Percentiles rank a stretch among this genome's conserved stretches.
These are phyloP conservation scores for Amphichorda felina DNA, from an alignment of 2,329 filamentous ascomycete genomes.

Conservation along the genomic window DNA sequence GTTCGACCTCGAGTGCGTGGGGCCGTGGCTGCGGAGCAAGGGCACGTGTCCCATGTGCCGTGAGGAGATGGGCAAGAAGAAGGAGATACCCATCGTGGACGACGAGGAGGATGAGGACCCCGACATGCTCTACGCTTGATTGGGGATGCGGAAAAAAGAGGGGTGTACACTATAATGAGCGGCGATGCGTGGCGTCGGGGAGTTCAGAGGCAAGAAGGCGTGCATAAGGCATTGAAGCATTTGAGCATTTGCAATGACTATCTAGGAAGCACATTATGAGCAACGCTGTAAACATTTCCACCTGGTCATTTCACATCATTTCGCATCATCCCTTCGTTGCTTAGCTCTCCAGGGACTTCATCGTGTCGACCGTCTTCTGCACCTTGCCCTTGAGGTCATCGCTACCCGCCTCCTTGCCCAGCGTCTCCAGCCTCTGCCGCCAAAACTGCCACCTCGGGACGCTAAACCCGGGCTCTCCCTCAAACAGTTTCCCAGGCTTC, in stretches of 20 bases:
- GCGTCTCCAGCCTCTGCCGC: constrained; percentile 12
- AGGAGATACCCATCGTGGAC: constrained; percentile 26
- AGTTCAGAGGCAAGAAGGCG: not conserved
- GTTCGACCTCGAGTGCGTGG: constrained; percentile 58
- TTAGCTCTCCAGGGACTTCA: constrained; percentile 9
- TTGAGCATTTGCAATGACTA: not conserved
- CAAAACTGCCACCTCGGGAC: constrained; percentile 18
- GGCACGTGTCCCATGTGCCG: constrained; percentile 54
- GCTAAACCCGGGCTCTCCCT: constrained; percentile 10
- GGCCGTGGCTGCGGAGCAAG: constrained; percentile 52
- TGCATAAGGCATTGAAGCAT: not conserved
- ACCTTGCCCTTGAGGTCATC: constrained; percentile 10
- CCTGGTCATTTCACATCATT: not conserved
- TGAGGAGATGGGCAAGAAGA: constrained; percentile 46
- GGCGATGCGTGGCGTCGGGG: not conserved
- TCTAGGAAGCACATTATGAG: not conserved
- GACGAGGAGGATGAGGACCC: constrained; percentile 40
- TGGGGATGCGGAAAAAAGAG: too few relatives aligned
- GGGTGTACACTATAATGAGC: too few relatives aligned
- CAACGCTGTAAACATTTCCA: not conserved
- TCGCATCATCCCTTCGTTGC: not conserved
- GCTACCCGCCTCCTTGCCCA: constrained; percentile 7
- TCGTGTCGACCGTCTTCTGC: constrained; percentile 9
- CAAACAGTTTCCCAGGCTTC: constrained; percentile 10
- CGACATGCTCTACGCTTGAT: constrained; percentile 31